Evolutionary conservation across 2,329 filamentous ascomycete genomes (phyloP).

Genomic region (Hypoxylon sp.): DNA sequence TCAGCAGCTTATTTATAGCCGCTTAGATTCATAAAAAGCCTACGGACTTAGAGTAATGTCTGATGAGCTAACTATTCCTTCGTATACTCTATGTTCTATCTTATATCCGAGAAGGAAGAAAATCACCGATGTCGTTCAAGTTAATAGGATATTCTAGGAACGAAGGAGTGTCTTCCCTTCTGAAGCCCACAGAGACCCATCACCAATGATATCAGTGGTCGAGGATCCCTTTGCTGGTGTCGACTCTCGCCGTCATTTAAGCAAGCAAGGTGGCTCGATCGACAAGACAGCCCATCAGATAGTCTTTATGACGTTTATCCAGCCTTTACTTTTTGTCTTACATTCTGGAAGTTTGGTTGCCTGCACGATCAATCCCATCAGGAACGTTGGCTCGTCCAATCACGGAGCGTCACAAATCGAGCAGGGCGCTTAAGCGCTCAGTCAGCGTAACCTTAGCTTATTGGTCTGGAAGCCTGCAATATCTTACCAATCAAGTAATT

Average conservation of each 20-base stretch:
- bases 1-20: neutral
- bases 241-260: constrained; percentile 24
- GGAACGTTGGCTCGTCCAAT: constrained; percentile 35
- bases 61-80: neutral
- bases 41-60: neutral
- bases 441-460: constrained; percentile 45
- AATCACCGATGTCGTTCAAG: neutral
- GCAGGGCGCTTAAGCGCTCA: constrained; percentile 53
- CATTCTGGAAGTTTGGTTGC: constrained; percentile 39
- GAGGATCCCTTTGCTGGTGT: neutral
- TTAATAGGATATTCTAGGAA: constrained; percentile 8
- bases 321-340: constrained; percentile 18
- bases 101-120: neutral
- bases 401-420: constrained; percentile 40
- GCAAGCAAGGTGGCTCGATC: constrained; percentile 3
- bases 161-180: constrained; percentile 5
- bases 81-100: neutral
- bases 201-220: neutral
- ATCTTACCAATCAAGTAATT: constrained; percentile 47
- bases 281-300: constrained; percentile 4
- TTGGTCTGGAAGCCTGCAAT: constrained; percentile 50
- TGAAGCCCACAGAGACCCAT: neutral
- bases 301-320: constrained; percentile 23
- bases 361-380: constrained; percentile 35
- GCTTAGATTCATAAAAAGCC: neutral